Percentiles rank a stretch among this genome's conserved stretches.
Evolutionary conservation across 1,284 basidiomycete species (phyloP).

Genomic region (Ustilago sp.): DNA sequence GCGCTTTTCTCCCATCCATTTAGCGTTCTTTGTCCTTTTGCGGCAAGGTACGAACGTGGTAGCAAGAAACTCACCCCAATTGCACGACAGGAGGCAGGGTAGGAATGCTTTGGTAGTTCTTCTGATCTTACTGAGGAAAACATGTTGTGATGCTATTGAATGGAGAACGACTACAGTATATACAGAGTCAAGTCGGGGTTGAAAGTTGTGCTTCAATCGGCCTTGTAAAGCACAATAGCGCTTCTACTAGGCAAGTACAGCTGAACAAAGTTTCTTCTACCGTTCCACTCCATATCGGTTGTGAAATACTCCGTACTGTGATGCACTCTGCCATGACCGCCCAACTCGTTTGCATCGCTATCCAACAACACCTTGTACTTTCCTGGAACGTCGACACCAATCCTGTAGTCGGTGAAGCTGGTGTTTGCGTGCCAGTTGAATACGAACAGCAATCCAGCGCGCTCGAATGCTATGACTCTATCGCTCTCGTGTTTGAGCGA

Average conservation of each 20-base stretch:
- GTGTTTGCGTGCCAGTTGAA: slow-evolving; percentile 94
- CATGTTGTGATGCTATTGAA: no score
- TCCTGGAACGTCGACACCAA: slow-evolving; percentile 88
- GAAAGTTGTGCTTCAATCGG: slow-evolving; percentile 9
- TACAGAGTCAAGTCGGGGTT: neutral
- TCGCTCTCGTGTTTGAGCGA: slow-evolving; percentile 82
- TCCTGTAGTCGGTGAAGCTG: slow-evolving; percentile 91
- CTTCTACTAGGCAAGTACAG: slow-evolving; percentile 82
- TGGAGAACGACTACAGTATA: neutral
- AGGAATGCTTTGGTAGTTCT: no score
- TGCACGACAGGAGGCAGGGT: no score
- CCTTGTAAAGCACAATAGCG: slow-evolving; percentile 75
- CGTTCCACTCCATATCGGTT: slow-evolving; percentile 90
- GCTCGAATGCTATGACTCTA: slow-evolving; percentile 85
- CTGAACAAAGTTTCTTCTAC: slow-evolving; percentile 79
- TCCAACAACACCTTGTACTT: slow-evolving; percentile 84
- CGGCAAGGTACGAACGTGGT: no score
- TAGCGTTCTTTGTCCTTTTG: no score
- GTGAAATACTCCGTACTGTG: slow-evolving; percentile 79
- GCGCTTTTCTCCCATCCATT: neutral
- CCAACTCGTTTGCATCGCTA: slow-evolving; percentile 82
- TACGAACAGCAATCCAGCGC: slow-evolving; percentile 89
- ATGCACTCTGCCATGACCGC: slow-evolving; percentile 86
- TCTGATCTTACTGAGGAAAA: no score
- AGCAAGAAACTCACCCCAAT: no score